These are phyloP conservation scores for Cryptococcus hybrid DNA, from an alignment of 1,284 basidiomycete species.

Conservation along the genomic window DNA sequence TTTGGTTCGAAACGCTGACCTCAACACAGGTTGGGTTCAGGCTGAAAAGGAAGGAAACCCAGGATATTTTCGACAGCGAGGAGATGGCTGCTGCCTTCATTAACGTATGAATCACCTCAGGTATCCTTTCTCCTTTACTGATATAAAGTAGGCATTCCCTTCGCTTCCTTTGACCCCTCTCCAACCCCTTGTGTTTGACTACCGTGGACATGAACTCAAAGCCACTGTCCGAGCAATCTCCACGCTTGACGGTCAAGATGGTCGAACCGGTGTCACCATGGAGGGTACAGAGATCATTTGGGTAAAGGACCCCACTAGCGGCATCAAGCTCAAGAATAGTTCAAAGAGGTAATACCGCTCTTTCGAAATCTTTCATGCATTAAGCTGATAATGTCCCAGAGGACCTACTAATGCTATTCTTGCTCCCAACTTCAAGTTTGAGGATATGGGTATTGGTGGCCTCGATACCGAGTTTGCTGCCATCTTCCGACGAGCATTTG, in stretches of 20 bases:
- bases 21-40: constrained; percentile 61
- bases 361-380: not conserved
- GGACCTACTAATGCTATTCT: constrained; percentile 93
- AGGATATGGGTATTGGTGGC: constrained; percentile 99
- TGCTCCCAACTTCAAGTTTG: constrained; percentile 98
- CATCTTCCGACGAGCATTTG: constrained; percentile 98
- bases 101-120: constrained; percentile 47
- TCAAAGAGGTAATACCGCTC: constrained; percentile 68
- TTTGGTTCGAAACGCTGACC: not conserved
- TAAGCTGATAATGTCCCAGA: constrained; percentile 49
- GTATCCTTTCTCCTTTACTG: not conserved
- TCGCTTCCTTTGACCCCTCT: constrained; percentile 58
- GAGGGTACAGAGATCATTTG: constrained; percentile 87
- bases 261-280: constrained; percentile 75
- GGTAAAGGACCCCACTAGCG: constrained; percentile 74
- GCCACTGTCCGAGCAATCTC: constrained; percentile 67
- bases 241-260: constrained; percentile 54
- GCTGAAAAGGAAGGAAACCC: constrained; percentile 62
- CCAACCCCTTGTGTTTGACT: constrained; percentile 84
- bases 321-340: constrained; percentile 89
- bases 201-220: constrained; percentile 81
- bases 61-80: constrained; percentile 75
- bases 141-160: constrained; percentile 61
- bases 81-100: constrained; percentile 77
- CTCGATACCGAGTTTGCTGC: constrained; percentile 92